Evolutionary conservation across 2,329 filamentous ascomycete genomes (phyloP).

Genomic region (Penicillium hordei): DNA sequence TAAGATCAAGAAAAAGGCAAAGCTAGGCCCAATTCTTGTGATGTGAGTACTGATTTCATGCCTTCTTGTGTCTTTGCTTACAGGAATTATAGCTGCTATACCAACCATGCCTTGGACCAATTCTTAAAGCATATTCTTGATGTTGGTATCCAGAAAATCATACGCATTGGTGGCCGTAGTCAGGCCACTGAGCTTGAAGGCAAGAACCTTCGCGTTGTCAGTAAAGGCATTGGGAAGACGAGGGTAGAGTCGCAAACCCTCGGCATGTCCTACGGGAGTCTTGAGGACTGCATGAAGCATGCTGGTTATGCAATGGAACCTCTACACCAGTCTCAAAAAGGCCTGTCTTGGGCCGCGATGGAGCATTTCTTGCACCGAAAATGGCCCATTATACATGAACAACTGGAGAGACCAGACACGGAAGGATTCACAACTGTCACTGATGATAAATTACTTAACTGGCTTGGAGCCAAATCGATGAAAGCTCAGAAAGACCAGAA

Average conservation of each 20-base stretch:
- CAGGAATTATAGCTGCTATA: constrained; percentile 50
- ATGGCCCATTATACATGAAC: constrained; percentile 1
- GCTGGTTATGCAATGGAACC: constrained; percentile 3
- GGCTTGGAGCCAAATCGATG: constrained; percentile 4
- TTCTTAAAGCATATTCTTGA: constrained; percentile 63
- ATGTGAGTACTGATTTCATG: constrained; percentile 6
- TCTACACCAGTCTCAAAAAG: constrained; percentile 8
- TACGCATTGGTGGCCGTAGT: constrained; percentile 10
- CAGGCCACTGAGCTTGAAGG: constrained; percentile 11
- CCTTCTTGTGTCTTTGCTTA: background rate
- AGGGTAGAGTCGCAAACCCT: constrained; percentile 6
- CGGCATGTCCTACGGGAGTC: background rate
- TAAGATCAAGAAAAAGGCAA: background rate
- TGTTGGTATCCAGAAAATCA: constrained; percentile 51
- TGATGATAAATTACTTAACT: background rate
- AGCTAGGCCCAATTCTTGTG: background rate
- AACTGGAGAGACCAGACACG: background rate
- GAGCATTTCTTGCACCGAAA: background rate
- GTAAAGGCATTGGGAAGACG: background rate
- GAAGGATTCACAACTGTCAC: constrained; percentile 3
- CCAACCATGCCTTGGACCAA: constrained; percentile 65
- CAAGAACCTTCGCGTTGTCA: constrained; percentile 13
- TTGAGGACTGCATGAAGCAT: background rate
- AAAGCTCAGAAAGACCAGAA: background rate
- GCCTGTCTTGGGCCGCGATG: background rate